Evolutionary conservation across 108 stramenopile species (phyloP).

Genomic region (Nannochloropsis gaditana): DNA sequence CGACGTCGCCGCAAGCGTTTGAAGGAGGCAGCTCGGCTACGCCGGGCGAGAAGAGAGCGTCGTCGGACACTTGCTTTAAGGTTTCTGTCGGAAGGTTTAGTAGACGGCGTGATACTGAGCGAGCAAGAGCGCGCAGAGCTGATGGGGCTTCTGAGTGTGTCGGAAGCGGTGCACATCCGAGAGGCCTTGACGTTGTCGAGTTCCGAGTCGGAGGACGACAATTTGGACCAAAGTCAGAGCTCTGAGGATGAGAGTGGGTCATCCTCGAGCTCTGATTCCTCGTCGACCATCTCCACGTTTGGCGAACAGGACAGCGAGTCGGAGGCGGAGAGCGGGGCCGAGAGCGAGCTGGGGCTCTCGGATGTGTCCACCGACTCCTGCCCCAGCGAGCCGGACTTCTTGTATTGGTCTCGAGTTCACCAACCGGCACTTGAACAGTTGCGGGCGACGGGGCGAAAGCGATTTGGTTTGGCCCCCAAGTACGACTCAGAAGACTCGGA

Average conservation of each 20-base stretch:
- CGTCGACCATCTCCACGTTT: not conserved
- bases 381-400: conserved; percentile 8
- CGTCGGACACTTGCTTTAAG: not conserved
- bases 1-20: conserved; percentile 1
- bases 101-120: not conserved
- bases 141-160: not conserved
- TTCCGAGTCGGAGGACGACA: not conserved
- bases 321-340: conserved; percentile 2
- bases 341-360: not conserved
- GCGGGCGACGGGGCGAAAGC: not conserved
- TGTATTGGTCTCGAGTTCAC: conserved; percentile 7
- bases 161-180: not conserved
- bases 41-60: not conserved
- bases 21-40: not conserved
- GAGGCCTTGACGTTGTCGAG: not conserved
- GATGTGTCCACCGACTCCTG: conserved; percentile 7
- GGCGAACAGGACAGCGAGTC: not conserved
- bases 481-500: conserved; percentile 2
- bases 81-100: not conserved
- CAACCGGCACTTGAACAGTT: not conserved
- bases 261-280: not conserved
- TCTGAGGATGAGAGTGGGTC: not conserved
- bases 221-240: not conserved
- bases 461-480: not conserved
- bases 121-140: not conserved